Percentiles rank a stretch among this genome's conserved stretches.
Conservation (phyloP, 2,329 filamentous ascomycete species). For the Pseudogymnoascus sp. region DNA sequence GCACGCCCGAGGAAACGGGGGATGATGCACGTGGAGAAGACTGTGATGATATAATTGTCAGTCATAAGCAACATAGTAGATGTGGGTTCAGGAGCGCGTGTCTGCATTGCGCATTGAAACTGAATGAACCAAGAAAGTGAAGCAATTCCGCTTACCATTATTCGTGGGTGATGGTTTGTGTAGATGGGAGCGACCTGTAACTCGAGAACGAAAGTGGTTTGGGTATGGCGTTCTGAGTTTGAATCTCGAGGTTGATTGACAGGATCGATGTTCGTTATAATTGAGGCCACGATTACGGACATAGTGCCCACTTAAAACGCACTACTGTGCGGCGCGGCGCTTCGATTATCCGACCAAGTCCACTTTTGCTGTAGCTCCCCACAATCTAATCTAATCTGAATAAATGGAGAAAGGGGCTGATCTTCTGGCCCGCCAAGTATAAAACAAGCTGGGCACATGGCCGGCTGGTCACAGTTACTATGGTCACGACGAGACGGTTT, state of each 20-base stretch:
- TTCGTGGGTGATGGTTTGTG: neutral
- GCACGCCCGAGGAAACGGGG: conserved; percentile 48
- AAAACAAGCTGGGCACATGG: neutral
- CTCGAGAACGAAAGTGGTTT: conserved; percentile 3
- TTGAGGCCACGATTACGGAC: conserved; percentile 13
- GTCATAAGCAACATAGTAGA: neutral
- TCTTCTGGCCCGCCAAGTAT: neutral
- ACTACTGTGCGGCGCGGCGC: conserved; percentile 3
- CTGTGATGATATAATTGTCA: conserved; percentile 18
- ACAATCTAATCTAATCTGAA: conserved; percentile 11
- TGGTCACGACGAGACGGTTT: neutral
- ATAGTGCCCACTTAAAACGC: conserved; percentile 11
- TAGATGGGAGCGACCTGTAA: neutral
- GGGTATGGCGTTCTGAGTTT: conserved; percentile 8
- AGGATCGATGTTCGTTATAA: conserved; percentile 10
- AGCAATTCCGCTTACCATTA: conserved; percentile 10
- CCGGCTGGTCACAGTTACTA: neutral
- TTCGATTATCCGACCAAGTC: neutral
- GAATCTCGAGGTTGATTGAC: conserved; percentile 2
- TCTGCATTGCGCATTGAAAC: neutral
- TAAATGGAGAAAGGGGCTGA: conserved; percentile 10
- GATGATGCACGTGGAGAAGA: conserved; percentile 44
- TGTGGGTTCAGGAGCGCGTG: neutral
- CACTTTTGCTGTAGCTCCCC: conserved; percentile 10
- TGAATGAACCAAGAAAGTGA: neutral